phyloP scores from a whole-genome alignment of 805 yeast species.

The Cyberlindnera mrakii region DNA sequence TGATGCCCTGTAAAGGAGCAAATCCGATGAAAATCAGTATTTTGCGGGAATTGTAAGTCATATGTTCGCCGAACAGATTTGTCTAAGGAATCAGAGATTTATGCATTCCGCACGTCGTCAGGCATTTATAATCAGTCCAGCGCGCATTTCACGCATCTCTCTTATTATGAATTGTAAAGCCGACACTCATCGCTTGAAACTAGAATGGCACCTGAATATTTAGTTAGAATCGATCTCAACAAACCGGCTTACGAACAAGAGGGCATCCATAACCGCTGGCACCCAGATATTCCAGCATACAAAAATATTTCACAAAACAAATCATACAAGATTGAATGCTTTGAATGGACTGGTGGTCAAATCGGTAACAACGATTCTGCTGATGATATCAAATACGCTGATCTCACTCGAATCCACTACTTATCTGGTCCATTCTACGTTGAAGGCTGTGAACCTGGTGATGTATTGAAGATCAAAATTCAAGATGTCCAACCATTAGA shows the following conservation, averaged over 20 bases:
- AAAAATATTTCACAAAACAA: conserved; percentile 36
- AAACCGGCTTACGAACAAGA: conserved; percentile 42
- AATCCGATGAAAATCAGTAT: no score
- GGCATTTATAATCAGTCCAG: no score
- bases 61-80: no score
- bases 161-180: no score
- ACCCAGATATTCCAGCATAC: conserved; percentile 42
- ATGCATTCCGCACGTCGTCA: no score
- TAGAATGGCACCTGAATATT: conserved; percentile 3
- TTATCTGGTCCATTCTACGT: conserved; percentile 44
- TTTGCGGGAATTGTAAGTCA: no score
- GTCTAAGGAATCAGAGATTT: no score
- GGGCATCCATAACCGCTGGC: conserved; percentile 48
- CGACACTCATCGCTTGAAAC: no score
- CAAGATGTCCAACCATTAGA: conserved; percentile 48
- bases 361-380: conserved; percentile 40
- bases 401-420: conserved; percentile 40
- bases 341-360: conserved; percentile 53
- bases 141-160: no score
- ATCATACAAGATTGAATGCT: conserved; percentile 41
- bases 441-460: conserved; percentile 41
- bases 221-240: conserved; percentile 32
- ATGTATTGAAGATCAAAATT: conserved; percentile 42
- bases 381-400: conserved; percentile 40
- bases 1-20: no score